Conservation (phyloP, 2,329 filamentous ascomycete species). For the Pseudogymnoascus sp. region DNA sequence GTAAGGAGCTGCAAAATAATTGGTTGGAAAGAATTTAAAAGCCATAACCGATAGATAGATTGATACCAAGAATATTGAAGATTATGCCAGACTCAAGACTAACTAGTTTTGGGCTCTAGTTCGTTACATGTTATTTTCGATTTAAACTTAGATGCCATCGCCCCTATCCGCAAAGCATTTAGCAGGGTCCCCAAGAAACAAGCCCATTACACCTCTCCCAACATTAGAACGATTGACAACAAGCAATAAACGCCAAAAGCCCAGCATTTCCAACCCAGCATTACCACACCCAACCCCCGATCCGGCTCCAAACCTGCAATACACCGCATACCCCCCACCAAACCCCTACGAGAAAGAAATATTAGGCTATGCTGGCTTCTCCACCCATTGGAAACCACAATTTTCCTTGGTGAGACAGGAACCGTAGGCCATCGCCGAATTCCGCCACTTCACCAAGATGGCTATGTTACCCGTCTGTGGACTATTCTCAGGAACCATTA, state of each 20-base stretch:
- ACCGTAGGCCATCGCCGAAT: too few species aligned
- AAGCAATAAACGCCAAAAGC: neutral
- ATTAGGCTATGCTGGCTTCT: too few species aligned
- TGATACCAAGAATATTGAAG: neutral
- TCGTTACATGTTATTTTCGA: neutral
- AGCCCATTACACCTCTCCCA: neutral
- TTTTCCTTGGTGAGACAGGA: too few species aligned
- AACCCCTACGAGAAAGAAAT: too few species aligned
- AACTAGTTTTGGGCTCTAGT: neutral
- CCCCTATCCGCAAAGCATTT: neutral
- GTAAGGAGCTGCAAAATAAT: neutral
- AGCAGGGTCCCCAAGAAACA: neutral
- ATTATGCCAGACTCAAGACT: neutral
- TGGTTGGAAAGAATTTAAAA: neutral
- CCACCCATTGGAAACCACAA: too few species aligned
- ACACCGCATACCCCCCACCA: too few species aligned
- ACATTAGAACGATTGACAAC: neutral
- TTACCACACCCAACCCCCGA: neutral
- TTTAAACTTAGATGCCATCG: neutral
- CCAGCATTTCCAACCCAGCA: neutral
- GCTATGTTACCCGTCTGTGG: neutral
- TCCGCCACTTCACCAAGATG: neutral
- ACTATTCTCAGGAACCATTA: too few species aligned
- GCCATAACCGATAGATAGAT: neutral
- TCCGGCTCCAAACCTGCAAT: neutral